Evolutionary conservation across 2,329 filamentous ascomycete species (phyloP), one percentile per base, ranked within the genome.

Genomic region (Fusarium brachygibbosum): DNA sequence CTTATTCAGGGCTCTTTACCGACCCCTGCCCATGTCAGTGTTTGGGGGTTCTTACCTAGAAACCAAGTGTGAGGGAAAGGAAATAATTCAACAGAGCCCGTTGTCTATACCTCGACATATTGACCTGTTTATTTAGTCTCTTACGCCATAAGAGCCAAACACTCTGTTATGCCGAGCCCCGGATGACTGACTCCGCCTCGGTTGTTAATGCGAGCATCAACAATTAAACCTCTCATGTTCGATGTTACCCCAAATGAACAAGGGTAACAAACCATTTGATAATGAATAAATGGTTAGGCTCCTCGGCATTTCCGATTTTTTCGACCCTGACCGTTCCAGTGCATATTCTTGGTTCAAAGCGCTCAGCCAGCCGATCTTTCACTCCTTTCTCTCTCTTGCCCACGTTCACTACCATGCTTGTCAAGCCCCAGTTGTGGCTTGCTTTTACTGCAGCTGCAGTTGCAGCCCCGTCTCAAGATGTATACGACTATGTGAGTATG

Each of bases 401-500:
- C 19, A 29, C 23, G 11, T 44, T 42, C 58, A 28, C 8, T 12
- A 37, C 29, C 21, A 72, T 72, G 70, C 55, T 71, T 57, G 57
- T 58, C 42, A 59, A 61, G 46, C 62, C 51, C 52, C 60, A 62
- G 59, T 49, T 65, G 55, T 65, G 67, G 60, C 46, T 71, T 35
- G 57, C 54, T 31, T 59, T 65, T 58, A 52, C 60, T 48, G 64
- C 67, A 42, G 52, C 49, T 37, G 66, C 51, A 42, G 54, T 61
- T n/a, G 70, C 67, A 16, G 60, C 59, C 34, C 70, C 67, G 37
- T 63, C 64, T 45, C 58, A 50, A 32, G 35, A 51, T 21, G 19
- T 54, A 3, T 72, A 72, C 21, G 70, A 72, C 40, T 72, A 72
- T 50, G 70, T 72, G 44, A 71, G 70, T 68, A 28, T 23, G 45